Evolutionary conservation across 2,329 filamentous ascomycete species (phyloP), one percentile per base, ranked within the genome.

Genomic region (Phoma sp.): DNA sequence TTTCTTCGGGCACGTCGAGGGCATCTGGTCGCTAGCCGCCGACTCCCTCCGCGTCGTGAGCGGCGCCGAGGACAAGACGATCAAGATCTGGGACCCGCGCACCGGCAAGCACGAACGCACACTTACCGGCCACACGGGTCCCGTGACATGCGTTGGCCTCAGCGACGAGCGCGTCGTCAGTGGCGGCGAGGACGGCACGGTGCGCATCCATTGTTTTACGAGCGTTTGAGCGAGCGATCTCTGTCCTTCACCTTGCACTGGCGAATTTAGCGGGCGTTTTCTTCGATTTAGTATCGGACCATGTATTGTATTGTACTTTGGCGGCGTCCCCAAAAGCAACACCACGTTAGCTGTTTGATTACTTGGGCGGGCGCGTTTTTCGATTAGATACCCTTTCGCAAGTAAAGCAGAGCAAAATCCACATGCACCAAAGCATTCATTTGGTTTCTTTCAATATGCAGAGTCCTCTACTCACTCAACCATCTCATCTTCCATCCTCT

Each of bases 1-100:
- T 29, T 96, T 97, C 81, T 99, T 98, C 72, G 95, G 95, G 0
- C 95, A 99, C 69, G 85, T 99, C 21, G 95, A 99, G 75, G 95
- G 95, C 29, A 89, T 99, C 19, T 99, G 95, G 95, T 90, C 91
- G 6, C 82, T 99, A 2, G 91, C 90, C 0, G 94, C 91, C 3
- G 94, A 98, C 76, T 93, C 90, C 1, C 80, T 98, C 19, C 87
- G 95, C 10, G 86, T 96, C 15, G 92, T 98, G 13, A 92, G 89
- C 17, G 94, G 93, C 0, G 90, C 91, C 10, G 92, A 98, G 74
- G 95, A 99, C 76, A 88, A 91, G 37, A 96, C 94, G 86, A 90
- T 96, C 67, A 98, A 98, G 79, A 87, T 91, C 29, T 99, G 95
- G 95, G 94, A 98, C 76, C 90, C 94, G 15, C 82, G 92, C 53